These are phyloP conservation scores for Alternaria novae-zelandiae DNA, from an alignment of 2,329 filamentous ascomycete species.

Conservation along the genomic window DNA sequence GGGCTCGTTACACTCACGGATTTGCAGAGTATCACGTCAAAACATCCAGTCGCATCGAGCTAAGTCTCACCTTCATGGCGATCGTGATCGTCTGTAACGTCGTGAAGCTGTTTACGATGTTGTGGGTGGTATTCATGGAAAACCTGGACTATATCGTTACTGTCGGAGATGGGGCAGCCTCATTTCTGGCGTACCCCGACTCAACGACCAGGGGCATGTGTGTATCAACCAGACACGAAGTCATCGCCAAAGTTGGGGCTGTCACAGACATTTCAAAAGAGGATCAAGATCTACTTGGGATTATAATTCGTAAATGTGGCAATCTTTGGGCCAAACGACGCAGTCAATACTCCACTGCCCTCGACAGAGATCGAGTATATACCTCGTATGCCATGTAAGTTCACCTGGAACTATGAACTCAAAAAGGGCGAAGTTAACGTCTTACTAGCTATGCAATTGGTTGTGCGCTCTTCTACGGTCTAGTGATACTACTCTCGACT, in stretches of 20 bases:
- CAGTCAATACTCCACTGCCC: neutral
- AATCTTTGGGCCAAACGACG: neutral
- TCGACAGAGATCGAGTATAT: neutral
- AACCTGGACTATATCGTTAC: neutral
- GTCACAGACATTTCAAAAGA: neutral
- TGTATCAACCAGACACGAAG: neutral
- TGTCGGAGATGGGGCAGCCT: neutral
- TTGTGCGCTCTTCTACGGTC: neutral
- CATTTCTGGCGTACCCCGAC: neutral
- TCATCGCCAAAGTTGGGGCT: neutral
- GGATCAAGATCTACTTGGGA: neutral
- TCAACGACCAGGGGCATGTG: neutral
- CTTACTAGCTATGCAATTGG: neutral
- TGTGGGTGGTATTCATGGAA: neutral
- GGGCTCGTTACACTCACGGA: neutral
- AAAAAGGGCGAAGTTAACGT: neutral
- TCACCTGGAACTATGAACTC: neutral
- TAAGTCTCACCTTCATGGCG: slow-evolving; percentile 19
- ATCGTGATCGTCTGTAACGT: slow-evolving; percentile 23
- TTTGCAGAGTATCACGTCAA: neutral
- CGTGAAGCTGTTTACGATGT: slow-evolving; percentile 19
- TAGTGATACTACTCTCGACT: neutral
- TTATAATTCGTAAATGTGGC: neutral
- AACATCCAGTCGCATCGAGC: slow-evolving; percentile 12
- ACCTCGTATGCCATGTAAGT: neutral